Evolutionary conservation across 2,329 filamentous ascomycete species (phyloP), one percentile per base, ranked within the genome.

Genomic region (Fusarium metavorans): DNA sequence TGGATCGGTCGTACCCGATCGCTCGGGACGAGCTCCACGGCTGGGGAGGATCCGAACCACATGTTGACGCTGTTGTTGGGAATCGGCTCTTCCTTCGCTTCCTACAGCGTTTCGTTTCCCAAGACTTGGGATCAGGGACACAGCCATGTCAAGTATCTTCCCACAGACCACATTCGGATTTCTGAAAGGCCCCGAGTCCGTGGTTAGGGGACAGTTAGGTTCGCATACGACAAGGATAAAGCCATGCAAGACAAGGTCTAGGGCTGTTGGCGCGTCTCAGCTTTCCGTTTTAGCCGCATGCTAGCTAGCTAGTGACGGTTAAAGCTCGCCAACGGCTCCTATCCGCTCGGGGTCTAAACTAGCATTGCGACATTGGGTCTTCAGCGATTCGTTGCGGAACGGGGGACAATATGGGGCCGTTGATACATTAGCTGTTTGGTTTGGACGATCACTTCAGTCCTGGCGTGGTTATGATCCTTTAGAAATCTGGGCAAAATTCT

Each of bases 1-100:
- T 75, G 71, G 16, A 75, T 43, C 8, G 72, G 65, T 7, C 66
- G 52, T 7, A 73, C 45, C 27, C 64, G 48, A 52, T 75, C 72
- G 6, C 57, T 58, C 9, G 64, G 43, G 57, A 71, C 60, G 35
- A 30, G 45, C 56, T 68, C 60, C 60, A 70, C 67, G 50, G 64
- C 37, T 10, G 67, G 67, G 58, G 66, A 50, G 13, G 63, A 50
- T 14, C 67, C 67, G 52, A 70, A 63, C 25, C 45, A 50, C 45
- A 50, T 50, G 16, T 50, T 30, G 45, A 27, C 16, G 25, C 16
- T 50, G 45, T 50, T 3, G 25, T 30, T n/a, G 25, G 25, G 16
- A 50, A 27, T 48, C 7, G 5, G 8, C 16, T 30, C 2, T 50
- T 50, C 9, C 45, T 30, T 50, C 45, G 45, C 45, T 30, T 50